Evolutionary conservation across 139 green algal genomes (phyloP), one percentile per base, ranked within the genome.

Genomic region (Asterochloris sp.): DNA sequence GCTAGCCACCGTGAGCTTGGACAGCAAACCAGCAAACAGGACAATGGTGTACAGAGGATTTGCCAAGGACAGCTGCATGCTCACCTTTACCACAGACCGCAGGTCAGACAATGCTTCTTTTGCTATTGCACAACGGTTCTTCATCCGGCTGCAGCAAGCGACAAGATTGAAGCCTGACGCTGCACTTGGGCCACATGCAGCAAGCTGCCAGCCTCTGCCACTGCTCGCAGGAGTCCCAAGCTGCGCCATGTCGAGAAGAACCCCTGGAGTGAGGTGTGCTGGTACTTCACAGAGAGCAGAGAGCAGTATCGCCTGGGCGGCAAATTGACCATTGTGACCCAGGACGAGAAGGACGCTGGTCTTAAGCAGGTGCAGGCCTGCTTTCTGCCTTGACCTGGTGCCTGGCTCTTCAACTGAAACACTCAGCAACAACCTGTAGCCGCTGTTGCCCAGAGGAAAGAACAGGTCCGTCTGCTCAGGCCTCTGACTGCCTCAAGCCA

Each of bases 31-130:
- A 8, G 86, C 91, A 13, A 93, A 93, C 83, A 80, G 94, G 13
- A 97, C 93, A 10, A 87, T 97, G 9, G 94, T 97, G 10, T 90
- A 86, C 89, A 89, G 93, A 16, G 93, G 91, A 19, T 95, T 95
- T 76, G 79, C 93, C 11, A 69, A 71, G 0, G 89, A 90, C 16
- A 86, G 47, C 13, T 76, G 91, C 16, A 76, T 86, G n/a, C 78
- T 94, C 28, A 94, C 92, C 1, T 94, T 96, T 62, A 87, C 93
- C 0, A 96, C 91, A 23, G 92, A 96, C 83, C 79, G 28, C 87
- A 93, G 89, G 92, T 92, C 23, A 82, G 2, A 13, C 11, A 13
- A 54, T 76, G n/a, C 69, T 19, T 2, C 6, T 13, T 24, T 0
- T 76, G 26, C 26, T 11, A 2, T 62, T 23, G 27, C n/a, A n/a